Percentiles rank a stretch among this genome's conserved stretches.
Conservation (phyloP, 495 filamentous ascomycete species). For the Penicillium maclennaniae region DNA sequence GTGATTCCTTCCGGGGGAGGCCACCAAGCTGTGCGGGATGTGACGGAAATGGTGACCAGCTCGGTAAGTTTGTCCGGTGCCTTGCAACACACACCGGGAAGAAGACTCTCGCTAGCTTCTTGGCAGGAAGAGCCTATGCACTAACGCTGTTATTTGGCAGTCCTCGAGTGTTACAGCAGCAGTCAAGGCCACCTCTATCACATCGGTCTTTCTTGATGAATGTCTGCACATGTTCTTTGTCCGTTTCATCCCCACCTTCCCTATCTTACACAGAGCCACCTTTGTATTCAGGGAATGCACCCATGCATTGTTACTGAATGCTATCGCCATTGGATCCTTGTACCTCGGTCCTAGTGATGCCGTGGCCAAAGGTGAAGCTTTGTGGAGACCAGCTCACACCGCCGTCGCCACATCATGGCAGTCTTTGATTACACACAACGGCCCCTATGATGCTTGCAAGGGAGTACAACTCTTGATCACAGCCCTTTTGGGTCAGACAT, state of each 20-base stretch:
- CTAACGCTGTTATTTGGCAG: constrained; percentile 16
- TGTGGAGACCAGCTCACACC: constrained; percentile 47
- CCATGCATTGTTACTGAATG: constrained; percentile 44
- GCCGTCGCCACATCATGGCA: constrained; percentile 51
- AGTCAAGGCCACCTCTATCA: constrained; percentile 44
- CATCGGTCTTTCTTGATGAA: constrained; percentile 47
- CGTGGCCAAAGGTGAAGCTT: constrained; percentile 43
- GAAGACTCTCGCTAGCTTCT: background rate
- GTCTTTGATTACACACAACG: constrained; percentile 43
- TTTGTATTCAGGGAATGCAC: constrained; percentile 50
- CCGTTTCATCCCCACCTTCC: constrained; percentile 48
- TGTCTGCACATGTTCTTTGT: constrained; percentile 51
- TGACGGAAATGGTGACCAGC: constrained; percentile 46
- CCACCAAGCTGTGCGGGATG: constrained; percentile 45
- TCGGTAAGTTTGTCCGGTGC: constrained; percentile 31
- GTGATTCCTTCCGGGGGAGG: constrained; percentile 41
- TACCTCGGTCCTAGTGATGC: constrained; percentile 46
- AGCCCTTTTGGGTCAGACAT: constrained; percentile 44
- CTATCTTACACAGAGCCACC: constrained; percentile 45
- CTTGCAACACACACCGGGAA: background rate
- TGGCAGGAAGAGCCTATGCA: background rate
- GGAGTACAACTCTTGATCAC: constrained; percentile 48
- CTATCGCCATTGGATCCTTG: constrained; percentile 48
- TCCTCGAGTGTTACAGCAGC: constrained; percentile 46
- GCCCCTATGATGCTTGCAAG: constrained; percentile 43